Percentiles rank a stretch among this genome's conserved stretches.
These are phyloP conservation scores for Diaporthe citrichinensis DNA, from an alignment of 2,329 filamentous ascomycete species.

Conservation along the genomic window DNA sequence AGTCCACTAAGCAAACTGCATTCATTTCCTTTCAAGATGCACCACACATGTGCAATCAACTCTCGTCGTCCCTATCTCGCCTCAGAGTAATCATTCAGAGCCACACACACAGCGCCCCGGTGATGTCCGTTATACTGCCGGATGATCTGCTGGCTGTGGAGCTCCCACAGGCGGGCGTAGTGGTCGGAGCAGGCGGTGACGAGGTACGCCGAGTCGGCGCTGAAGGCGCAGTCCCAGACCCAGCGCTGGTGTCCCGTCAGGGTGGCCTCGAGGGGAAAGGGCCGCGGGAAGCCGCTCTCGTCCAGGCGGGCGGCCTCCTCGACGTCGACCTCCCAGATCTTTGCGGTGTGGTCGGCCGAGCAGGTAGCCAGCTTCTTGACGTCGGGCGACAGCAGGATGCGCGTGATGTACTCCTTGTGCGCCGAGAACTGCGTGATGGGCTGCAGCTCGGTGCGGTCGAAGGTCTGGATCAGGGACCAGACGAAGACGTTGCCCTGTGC, in stretches of 20 bases:
- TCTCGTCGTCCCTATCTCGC: slow-evolving; percentile 54
- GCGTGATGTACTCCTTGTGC: slow-evolving; percentile 93
- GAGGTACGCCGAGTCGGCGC: slow-evolving; percentile 91
- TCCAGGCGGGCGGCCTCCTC: slow-evolving; percentile 58
- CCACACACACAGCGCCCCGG: slow-evolving; percentile 90
- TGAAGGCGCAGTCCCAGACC: slow-evolving; percentile 98
- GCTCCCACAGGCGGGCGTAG: slow-evolving; percentile 92
- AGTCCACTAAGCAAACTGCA: not conserved
- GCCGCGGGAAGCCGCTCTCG: slow-evolving; percentile 60
- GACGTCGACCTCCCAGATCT: slow-evolving; percentile 96
- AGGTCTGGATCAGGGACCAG: slow-evolving; percentile 90
- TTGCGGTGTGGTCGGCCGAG: slow-evolving; percentile 92
- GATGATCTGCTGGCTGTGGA: slow-evolving; percentile 88
- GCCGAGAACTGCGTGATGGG: slow-evolving; percentile 91
- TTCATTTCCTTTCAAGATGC: not conserved
- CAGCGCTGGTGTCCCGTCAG: slow-evolving; percentile 92
- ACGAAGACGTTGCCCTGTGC: slow-evolving; percentile 93
- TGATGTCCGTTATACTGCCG: slow-evolving; percentile 97
- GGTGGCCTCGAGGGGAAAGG: slow-evolving; percentile 86
- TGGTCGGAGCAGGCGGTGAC: slow-evolving; percentile 96
- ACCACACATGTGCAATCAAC: slow-evolving; percentile 16
- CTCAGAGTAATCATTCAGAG: slow-evolving; percentile 87
- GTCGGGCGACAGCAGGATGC: slow-evolving; percentile 91
- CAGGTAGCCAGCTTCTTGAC: slow-evolving; percentile 96
- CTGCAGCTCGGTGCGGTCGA: slow-evolving; percentile 85